Evolutionary conservation across 805 yeast genomes (phyloP).

Genomic region (Jamesozyma jinghongensis): DNA sequence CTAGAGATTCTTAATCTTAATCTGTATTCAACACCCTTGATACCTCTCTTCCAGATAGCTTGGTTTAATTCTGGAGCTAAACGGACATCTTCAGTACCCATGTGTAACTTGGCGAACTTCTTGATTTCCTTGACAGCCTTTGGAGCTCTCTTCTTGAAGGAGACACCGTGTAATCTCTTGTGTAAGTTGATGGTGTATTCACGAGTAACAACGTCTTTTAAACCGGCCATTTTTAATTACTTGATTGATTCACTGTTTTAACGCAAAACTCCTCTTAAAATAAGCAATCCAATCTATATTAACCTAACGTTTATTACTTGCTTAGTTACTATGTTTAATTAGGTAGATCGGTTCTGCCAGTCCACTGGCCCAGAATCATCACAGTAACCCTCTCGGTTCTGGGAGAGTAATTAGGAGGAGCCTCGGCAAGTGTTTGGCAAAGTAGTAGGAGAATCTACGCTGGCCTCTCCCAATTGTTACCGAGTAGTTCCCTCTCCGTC

Average conservation of each 20-base stretch:
- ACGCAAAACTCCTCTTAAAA: neutral
- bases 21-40: constrained; percentile 98
- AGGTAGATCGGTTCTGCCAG: no score
- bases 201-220: constrained; percentile 99
- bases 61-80: constrained; percentile 97
- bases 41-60: constrained; percentile 98
- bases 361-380: no score
- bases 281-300: neutral
- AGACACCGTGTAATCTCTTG: constrained; percentile 98
- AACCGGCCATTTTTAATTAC: constrained; percentile 38
- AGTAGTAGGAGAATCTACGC: no score
- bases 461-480: no score
- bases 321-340: neutral
- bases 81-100: constrained; percentile 99
- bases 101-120: constrained; percentile 96
- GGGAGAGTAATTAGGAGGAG: no score
- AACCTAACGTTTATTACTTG: neutral
- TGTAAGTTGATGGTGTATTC: constrained; percentile 99
- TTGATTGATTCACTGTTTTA: neutral
- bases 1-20: constrained; percentile 97
- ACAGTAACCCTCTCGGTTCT: no score
- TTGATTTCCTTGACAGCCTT: constrained; percentile 98
- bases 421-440: no score
- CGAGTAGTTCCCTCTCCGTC: no score
- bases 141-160: constrained; percentile 99